Conservation (phyloP, 768 basidiomycete genomes). For the Mycena sanguinolenta region DNA sequence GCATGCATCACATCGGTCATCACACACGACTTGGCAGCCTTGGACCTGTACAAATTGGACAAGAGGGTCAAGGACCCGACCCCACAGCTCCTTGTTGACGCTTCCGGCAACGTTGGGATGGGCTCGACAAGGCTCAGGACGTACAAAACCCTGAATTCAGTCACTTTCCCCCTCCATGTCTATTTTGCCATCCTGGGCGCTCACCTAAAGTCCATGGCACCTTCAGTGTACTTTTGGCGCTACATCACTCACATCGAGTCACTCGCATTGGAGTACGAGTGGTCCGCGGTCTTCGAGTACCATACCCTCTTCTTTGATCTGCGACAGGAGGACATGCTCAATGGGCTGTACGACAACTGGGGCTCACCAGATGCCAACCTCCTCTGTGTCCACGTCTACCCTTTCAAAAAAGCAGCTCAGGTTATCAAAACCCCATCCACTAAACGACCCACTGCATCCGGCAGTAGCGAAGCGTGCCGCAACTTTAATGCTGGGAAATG, state of each 20-base stretch:
- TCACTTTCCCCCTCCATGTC: not conserved
- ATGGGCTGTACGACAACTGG: not conserved
- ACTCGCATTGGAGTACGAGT: not conserved
- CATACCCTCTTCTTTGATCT: not conserved
- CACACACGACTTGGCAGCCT: not conserved
- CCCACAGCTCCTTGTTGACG: not conserved
- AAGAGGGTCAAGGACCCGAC: not conserved
- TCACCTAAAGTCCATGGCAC: not conserved
- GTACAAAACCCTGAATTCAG: not conserved
- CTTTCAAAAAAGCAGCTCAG: not conserved
- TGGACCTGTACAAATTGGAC: not conserved
- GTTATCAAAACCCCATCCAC: not conserved
- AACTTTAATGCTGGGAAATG: not conserved
- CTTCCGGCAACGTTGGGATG: not conserved
- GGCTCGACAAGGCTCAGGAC: not conserved
- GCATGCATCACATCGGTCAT: not conserved
- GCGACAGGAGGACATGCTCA: not conserved
- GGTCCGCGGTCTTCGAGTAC: not conserved
- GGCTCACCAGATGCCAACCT: not conserved
- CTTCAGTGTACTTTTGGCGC: not conserved
- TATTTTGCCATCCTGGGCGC: not conserved
- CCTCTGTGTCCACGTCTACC: not conserved
- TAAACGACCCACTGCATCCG: not conserved
- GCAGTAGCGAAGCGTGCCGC: not conserved
- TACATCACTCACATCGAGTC: not conserved